Base-by-base conservation (phyloP, 2,329 filamentous ascomycete species). In the Apiospora rasikravindrae region DNA sequence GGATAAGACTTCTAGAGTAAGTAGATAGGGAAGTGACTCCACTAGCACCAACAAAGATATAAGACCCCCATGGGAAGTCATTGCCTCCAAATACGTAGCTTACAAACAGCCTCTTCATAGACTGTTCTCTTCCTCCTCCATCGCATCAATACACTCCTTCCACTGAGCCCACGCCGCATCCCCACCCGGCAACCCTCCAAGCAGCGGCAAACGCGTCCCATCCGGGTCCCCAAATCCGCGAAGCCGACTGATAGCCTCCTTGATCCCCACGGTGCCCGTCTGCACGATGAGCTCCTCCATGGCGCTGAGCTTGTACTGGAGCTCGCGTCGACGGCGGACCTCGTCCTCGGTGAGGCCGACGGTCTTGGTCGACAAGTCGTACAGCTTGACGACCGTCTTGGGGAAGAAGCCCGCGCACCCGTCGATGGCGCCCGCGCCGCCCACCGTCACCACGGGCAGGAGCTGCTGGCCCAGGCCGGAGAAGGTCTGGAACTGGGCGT, bases 401-500 rank as follows among this genome's bases (percentile, higher is more conserved):
- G 91, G 91, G 80, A 90, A 92, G 81, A 91, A 84, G 1, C 77
- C 80, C 0, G 82, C 83, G 37, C 83, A 84, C 71, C 82, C 84
- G 66, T 81, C 77, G 61, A 85, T 83, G 2, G 81, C 83, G 2
- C 83, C 83, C 0, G 79, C 82, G 2, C 75, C 75, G 5, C 78
- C 78, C 6, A 83, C 73, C 0, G 73, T 42, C 2, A 79, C 70
- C 2, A 89, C 86, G 0, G 90, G 89, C 2, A 91, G 85, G 2
- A 92, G 84, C 78, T 92, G 91, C 78, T 92, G 90, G 3, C 90
- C 91, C 1, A 92, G 85, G 0, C 91, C 90, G 4, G 89, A 91
- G 82, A 89, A 92, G 42, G 89, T 87, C 75, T 85, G 86, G 82
- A 92, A 92, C 67, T 86, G 82, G 2, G 80, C 77, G 76, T 89